Base-by-base conservation (phyloP, 2,329 filamentous ascomycete genomes). In the Aspergillus fructus region DNA sequence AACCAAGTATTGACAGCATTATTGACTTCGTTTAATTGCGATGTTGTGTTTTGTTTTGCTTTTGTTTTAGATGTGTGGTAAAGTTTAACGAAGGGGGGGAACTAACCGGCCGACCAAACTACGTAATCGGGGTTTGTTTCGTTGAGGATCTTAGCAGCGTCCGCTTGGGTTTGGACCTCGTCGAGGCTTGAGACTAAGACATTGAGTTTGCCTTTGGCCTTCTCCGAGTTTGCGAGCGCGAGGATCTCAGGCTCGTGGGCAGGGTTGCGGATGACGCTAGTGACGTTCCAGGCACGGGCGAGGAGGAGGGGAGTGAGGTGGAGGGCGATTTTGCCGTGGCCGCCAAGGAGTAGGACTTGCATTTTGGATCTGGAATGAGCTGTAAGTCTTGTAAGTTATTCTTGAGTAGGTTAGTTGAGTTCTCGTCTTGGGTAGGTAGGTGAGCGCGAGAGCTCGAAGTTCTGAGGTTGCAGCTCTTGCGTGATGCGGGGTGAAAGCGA, bases 281-380 rank as follows among this genome's bases (percentile, higher is more conserved):
- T 92, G 53, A 96, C 88, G 63, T 84, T 85, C 88, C 90, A 93
- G 34, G 84, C 85, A 63, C 87, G 85, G 50, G 85, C 80, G 42
- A 94, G 84, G 7, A 96, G 85, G 58, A 93, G 81, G 1, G 89
- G 89, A 8, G 90, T 94, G 40, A 94, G 82, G 43, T 88, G 77
- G 58, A 90, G 85, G 63, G 90, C 84, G 59, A 94, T 76, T 71
- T 92, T 91, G 76, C 91, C 91, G 77, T 93, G 90, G 67, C 90
- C 91, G 68, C 90, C 90, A 61, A 94, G 84, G 63, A 94, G 76
- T 59, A 93, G 85, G 58, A 93, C 85, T 79, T 73, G 78, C 69
- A 72, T 72, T 55, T 53, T 70, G 42, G 42, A n/a, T 46, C 9
- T 30, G 27, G 27, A 30, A 30, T 30, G 9, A 30, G 27, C 27